Evolutionary conservation across 2,329 filamentous ascomycete genomes (phyloP).

Genomic region (Fusarium fujikuroi): DNA sequence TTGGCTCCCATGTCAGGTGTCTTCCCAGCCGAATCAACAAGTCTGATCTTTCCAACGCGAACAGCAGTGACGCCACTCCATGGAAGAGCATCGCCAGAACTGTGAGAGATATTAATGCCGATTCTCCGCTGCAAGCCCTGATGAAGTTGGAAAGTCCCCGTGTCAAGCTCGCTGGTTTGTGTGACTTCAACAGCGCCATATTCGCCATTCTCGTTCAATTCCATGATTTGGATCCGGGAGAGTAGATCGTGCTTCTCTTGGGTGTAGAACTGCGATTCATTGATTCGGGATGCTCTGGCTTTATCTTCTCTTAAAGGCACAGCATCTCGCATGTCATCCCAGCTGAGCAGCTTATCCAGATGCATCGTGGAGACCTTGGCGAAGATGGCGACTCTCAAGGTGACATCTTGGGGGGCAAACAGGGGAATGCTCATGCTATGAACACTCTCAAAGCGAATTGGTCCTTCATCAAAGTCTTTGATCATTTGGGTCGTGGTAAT

Average conservation of each 20-base stretch:
- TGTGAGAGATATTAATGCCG: constrained; percentile 88
- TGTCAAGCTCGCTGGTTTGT: constrained; percentile 83
- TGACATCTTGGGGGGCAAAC: constrained; percentile 74
- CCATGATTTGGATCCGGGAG: constrained; percentile 85
- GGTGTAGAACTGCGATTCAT: constrained; percentile 91
- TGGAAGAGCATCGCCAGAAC: constrained; percentile 85
- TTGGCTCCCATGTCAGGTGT: constrained; percentile 80
- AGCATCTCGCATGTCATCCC: constrained; percentile 96
- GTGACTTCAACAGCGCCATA: constrained; percentile 94
- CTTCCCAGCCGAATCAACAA: constrained; percentile 87
- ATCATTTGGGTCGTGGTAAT: constrained; percentile 97
- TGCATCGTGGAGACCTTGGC: constrained; percentile 93
- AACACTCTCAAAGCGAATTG: constrained; percentile 94
- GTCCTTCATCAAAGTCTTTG: constrained; percentile 89
- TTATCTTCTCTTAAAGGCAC: constrained; percentile 65
- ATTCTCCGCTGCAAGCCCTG: constrained; percentile 93
- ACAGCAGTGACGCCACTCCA: constrained; percentile 86
- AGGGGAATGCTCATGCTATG: constrained; percentile 97
- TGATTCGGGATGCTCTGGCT: constrained; percentile 74
- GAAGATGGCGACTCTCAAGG: constrained; percentile 88
- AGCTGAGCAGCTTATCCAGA: constrained; percentile 95
- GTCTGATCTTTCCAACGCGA: constrained; percentile 81
- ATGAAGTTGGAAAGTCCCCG: constrained; percentile 93
- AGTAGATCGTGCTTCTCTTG: constrained; percentile 96
- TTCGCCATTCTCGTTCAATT: constrained; percentile 89